These are phyloP conservation scores for Gynostemma pentaphyllum DNA, from an alignment of 306 rosid genomes.

Conservation along the genomic window DNA sequence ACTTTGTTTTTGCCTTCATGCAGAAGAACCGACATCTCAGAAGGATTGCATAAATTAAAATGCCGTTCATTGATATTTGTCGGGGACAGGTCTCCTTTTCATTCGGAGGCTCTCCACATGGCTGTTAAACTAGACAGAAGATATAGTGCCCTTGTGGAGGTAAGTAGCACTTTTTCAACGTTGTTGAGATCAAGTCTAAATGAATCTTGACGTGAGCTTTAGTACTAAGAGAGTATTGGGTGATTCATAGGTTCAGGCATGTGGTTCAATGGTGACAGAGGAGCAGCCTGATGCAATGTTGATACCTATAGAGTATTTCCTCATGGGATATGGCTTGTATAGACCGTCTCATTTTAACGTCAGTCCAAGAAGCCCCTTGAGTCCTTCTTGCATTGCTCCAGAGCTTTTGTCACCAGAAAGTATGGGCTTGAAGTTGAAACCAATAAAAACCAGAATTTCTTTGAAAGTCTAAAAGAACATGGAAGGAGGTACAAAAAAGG, in stretches of 20 bases:
- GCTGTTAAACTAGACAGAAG: constrained; percentile 75
- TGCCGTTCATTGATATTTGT: constrained; percentile 90
- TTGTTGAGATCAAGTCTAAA: neutral
- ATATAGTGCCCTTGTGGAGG: constrained; percentile 91
- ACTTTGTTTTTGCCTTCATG: neutral
- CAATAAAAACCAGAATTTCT: constrained; percentile 69
- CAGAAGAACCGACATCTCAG: constrained; percentile 80
- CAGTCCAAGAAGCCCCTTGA: constrained; percentile 91
- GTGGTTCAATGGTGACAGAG: constrained; percentile 95
- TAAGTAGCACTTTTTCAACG: constrained; percentile 14
- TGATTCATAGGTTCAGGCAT: constrained; percentile 73
- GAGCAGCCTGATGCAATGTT: constrained; percentile 98
- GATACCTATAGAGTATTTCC: constrained; percentile 85
- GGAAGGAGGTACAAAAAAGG: constrained; percentile 8
- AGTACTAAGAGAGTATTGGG: neutral
- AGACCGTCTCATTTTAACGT: constrained; percentile 63
- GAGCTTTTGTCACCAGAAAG: constrained; percentile 97
- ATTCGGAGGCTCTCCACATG: constrained; percentile 73
- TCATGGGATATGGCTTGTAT: constrained; percentile 84
- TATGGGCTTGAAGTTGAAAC: constrained; percentile 97
- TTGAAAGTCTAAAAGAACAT: constrained; percentile 17
- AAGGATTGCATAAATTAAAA: constrained; percentile 56
- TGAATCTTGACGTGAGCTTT: neutral
- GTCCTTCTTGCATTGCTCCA: constrained; percentile 80
- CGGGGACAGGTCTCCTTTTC: constrained; percentile 82